Conservation (phyloP, 192 early-diverging fungal species). For the Phycomyces nitens region DNA sequence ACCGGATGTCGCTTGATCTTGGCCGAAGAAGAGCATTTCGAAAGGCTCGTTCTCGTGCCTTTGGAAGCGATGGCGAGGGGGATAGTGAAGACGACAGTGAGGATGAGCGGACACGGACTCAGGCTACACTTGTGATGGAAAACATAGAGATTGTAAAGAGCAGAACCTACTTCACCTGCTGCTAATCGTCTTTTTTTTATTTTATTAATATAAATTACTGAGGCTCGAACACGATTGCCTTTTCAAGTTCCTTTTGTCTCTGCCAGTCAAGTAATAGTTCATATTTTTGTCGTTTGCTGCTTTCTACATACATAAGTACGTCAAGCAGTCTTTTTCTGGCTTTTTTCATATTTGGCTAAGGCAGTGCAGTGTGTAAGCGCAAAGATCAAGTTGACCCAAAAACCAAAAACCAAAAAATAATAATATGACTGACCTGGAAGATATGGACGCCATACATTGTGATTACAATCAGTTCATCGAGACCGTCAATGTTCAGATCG, state of each 20-base stretch:
- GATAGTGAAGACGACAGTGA: background rate
- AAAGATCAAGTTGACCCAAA: background rate
- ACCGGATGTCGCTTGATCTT: conserved; percentile 10
- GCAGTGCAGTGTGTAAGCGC: background rate
- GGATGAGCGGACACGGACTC: background rate
- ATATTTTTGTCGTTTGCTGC: conserved; percentile 34
- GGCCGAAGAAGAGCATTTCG: background rate
- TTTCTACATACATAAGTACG: conserved; percentile 40
- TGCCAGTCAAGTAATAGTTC: conserved; percentile 29
- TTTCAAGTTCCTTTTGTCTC: conserved; percentile 28
- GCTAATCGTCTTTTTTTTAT: conserved; percentile 9
- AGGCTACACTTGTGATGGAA: conserved; percentile 23
- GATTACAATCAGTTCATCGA: conserved; percentile 50
- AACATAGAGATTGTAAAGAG: conserved; percentile 24
- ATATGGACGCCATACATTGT: conserved; percentile 53
- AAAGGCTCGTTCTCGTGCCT: background rate
- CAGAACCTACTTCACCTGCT: conserved; percentile 30
- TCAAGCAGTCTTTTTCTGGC: conserved; percentile 40
- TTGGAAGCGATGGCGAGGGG: conserved; percentile 20
- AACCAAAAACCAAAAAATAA: no score
- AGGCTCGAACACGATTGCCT: conserved; percentile 31
- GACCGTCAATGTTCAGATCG: conserved; percentile 53
- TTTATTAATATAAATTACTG: conserved; percentile 10
- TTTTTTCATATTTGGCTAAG: conserved; percentile 38
- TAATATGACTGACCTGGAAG: conserved; percentile 31